A percentile compares a stretch with the other conserved stretches of the same genome.
These are phyloP conservation scores for Fusarium drepaniforme DNA, from an alignment of 2,329 filamentous ascomycete genomes.

Conservation along the genomic window DNA sequence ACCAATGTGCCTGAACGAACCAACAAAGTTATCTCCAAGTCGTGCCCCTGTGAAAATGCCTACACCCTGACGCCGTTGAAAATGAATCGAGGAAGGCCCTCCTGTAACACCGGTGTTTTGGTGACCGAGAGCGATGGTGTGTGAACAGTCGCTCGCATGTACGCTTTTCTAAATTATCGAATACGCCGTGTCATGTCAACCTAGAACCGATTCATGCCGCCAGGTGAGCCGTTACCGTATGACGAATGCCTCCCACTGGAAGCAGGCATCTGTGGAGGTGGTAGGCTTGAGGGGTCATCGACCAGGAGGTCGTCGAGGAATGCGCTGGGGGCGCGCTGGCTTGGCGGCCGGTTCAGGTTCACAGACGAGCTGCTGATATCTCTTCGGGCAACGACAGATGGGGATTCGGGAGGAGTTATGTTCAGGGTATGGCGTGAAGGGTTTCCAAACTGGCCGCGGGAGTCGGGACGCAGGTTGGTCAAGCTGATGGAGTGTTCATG, in stretches of 20 bases:
- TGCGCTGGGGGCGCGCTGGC: constrained; percentile 84
- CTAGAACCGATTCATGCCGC: constrained; percentile 45
- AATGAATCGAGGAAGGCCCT: constrained; percentile 26
- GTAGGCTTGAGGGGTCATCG: constrained; percentile 71
- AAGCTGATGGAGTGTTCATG: constrained; percentile 69
- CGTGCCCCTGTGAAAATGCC: constrained; percentile 32
- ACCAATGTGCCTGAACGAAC: constrained; percentile 24
- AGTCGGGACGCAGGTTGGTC: constrained; percentile 71
- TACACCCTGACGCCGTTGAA: constrained; percentile 42
- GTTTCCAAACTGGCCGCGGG: constrained; percentile 60
- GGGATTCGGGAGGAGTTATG: constrained; percentile 75
- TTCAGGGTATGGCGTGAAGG: constrained; percentile 58
- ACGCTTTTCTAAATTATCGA: constrained; percentile 19
- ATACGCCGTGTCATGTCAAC: constrained; percentile 1
- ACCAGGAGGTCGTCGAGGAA: constrained; percentile 93
- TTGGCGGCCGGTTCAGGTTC: constrained; percentile 71
- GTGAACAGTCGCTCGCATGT: constrained; percentile 26
- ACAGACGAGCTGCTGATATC: constrained; percentile 74
- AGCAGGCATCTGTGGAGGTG: constrained; percentile 55
- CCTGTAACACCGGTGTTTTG: constrained; percentile 27
- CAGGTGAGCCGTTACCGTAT: constrained; percentile 36
- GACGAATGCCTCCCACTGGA: constrained; percentile 39
- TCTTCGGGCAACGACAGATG: constrained; percentile 62
- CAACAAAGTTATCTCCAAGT: constrained; percentile 31
- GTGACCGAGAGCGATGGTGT: constrained; percentile 18